Evolutionary conservation across 176 grass and related monocot genomes (phyloP), one percentile per base, ranked within the genome.

Genomic region (Hordeum marinum): DNA sequence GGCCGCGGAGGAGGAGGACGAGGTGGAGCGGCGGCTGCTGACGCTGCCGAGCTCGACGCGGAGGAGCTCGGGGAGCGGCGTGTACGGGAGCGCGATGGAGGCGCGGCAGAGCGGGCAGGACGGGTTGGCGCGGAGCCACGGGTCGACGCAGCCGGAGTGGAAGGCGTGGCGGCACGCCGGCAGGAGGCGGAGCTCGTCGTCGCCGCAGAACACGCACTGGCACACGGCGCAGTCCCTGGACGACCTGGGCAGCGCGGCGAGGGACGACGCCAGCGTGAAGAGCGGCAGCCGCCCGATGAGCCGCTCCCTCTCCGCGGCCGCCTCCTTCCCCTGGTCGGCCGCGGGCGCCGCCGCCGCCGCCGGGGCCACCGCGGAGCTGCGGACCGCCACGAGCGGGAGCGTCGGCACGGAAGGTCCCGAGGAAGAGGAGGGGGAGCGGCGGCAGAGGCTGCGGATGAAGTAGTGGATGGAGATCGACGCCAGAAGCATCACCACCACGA

Each of bases 71-170:
- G 68, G 85, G 81, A 91, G 90, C 1, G 89, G 96, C 40, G 88
- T 87, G 80, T 63, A 54, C 3, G 91, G 91, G 75, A 92, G 87
- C 39, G 91, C 75, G 77, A 94, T 88, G 78, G 95, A 98, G 35
- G 93, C 37, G 63, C 96, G 91, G 82, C 96, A 99, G 8, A 99
- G 91, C 11, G 96, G 96, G 84, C 96, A 99, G 0, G 91, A 93
- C 1, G 93, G 86, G 65, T 94, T 95, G 34, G 78, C 76, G 11
- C 82, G 80, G 15, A 99, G 91, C 96, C 96, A 99, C 0, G 80
- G 80, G 84, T 94, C 93, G 11, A 93, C 88, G 88, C 96, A 99
- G 31, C 81, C 14, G 26, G 83, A 84, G 81, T 96, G 96, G 88
- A 99, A 99, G 3, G 96, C 96, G 75, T 99, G 96, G 31, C 88